phyloP scores from a whole-genome alignment of 176 grass and related monocot genomes.

The barley (Hordeum vulgare) region MorexV3_pseudomolecules_assembly NC_058521.1:588128804-588129303 shows the following conservation, averaged over 20 bases:
- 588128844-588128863: constrained; percentile 79
- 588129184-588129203: background rate
- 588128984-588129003: constrained; percentile 50
- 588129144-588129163: constrained; percentile 5
- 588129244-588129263: constrained; percentile 44
- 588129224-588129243: background rate
- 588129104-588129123: constrained; percentile 25
- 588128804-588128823: constrained; percentile 1
- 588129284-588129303: constrained; percentile 78
- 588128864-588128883: constrained; percentile 82
- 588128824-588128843: constrained; percentile 91
- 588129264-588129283: constrained; percentile 94
- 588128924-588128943: constrained; percentile 33
- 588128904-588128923: constrained; percentile 83
- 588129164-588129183: background rate
- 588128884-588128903: constrained; percentile 90
- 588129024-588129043: constrained; percentile 86
- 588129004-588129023: constrained; percentile 85
- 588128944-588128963: constrained; percentile 6
- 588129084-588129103: constrained; percentile 63
- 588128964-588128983: background rate
- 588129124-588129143: background rate
- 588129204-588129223: background rate
- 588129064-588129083: constrained; percentile 86
- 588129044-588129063: constrained; percentile 78